Base-by-base conservation (phyloP, 148 eudicot species). In the Bassia scoparia region DNA sequence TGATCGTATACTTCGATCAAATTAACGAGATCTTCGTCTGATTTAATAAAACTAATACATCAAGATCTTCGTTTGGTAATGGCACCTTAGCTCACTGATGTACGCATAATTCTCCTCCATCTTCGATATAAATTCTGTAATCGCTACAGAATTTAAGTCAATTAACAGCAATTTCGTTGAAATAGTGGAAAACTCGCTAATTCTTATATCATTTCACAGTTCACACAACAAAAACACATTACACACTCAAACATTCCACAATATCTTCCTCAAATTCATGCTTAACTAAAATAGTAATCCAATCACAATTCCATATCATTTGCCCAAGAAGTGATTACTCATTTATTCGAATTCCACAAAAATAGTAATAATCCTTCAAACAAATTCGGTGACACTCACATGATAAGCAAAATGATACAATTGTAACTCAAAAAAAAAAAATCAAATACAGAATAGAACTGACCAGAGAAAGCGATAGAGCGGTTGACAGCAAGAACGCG, bases 61-160 rank as follows among this genome's bases (percentile, higher is more conserved):
- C 96, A 3, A 93, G 75, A 70, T 93, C 98, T 81, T 92, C 97
- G 0, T 77, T 81, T n/a, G 97, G 97, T 41, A 89, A 74, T 92
- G 97, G 68, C 96, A 90, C 72, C 89, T 50, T 49, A 93, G 5
- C 31, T 74, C 79, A 87, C 84, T 24, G 84, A 53, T 11, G 74
- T 27, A 14, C 90, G 61, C 91, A 88, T 58, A 88, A 31, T 48
- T 86, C 91, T 48, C 76, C n/a, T n/a, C 85, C 76, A 92, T 67
- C 81, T 90, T 92, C 71, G 74, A 61, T 82, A 84, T 3, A 59
- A 92, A 71, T 76, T 92, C 93, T 91, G 82, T 49, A 80, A 26
- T 33, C 29, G 68, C 33, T 3, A 59, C 30, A 43, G 38, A 54
- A 41, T 26, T 58, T 26, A 58, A 2, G 62, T 58, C 15, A 58